Conservation (phyloP, 2,329 filamentous ascomycete species). For the Penicillium sp. region DNA sequence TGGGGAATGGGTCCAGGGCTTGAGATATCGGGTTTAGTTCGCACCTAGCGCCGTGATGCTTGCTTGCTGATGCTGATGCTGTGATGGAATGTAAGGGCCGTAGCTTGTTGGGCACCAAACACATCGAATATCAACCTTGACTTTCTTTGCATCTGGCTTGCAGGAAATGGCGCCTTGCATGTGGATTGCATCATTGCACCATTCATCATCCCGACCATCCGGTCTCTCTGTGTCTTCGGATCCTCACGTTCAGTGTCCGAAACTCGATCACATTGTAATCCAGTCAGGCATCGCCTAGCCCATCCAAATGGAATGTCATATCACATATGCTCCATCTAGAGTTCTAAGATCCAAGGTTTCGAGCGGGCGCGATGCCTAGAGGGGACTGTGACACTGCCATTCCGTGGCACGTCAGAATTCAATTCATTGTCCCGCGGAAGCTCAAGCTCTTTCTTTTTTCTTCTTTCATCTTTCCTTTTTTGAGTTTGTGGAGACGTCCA, state of each 20-base stretch:
- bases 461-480: no score
- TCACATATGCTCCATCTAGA: neutral
- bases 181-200: slow-evolving; percentile 22
- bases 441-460: neutral
- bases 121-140: slow-evolving; percentile 1
- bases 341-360: slow-evolving; percentile 3
- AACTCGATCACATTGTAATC: slow-evolving; percentile 1
- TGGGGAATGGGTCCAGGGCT: slow-evolving; percentile 6
- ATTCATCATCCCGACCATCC: slow-evolving; percentile 18
- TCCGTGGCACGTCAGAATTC: slow-evolving; percentile 5
- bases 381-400: slow-evolving; percentile 1
- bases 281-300: neutral
- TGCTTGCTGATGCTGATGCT: neutral
- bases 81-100: neutral
- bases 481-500: neutral
- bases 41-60: slow-evolving; percentile 9
- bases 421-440: slow-evolving; percentile 2
- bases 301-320: neutral
- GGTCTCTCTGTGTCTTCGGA: neutral
- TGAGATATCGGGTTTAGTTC: slow-evolving; percentile 11
- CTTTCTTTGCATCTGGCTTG: slow-evolving; percentile 14
- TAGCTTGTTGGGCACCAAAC: slow-evolving; percentile 10
- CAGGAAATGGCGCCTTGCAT: slow-evolving; percentile 17
- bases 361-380: slow-evolving; percentile 12
- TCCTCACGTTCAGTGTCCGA: slow-evolving; percentile 3